Conservation (phyloP, 768 basidiomycete species). For the Boletus barrowsii region DNA sequence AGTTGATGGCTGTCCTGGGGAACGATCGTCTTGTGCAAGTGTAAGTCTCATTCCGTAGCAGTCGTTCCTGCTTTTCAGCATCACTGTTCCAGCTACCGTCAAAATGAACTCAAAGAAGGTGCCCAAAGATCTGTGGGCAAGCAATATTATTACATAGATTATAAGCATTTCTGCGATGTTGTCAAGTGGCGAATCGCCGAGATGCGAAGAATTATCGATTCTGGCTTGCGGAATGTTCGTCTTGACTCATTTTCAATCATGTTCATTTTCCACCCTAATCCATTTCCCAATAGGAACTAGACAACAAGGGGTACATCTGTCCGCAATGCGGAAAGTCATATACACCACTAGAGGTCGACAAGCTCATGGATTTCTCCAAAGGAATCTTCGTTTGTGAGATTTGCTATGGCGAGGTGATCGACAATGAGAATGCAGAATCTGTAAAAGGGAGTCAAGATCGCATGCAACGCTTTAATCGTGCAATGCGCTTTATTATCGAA, state of each 20-base stretch:
- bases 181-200: conserved; percentile 96
- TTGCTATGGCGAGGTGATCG: conserved; percentile 81
- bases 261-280: neutral
- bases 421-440: conserved; percentile 89
- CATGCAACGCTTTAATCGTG: conserved; percentile 92
- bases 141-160: conserved; percentile 96
- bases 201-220: conserved; percentile 85
- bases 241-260: neutral
- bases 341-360: conserved; percentile 80
- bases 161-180: conserved; percentile 93
- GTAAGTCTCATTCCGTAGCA: conserved; percentile 41
- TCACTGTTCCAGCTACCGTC: conserved; percentile 60
- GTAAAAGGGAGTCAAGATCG: conserved; percentile 85
- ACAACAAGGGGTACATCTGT: conserved; percentile 97
- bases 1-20: conserved; percentile 78
- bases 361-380: conserved; percentile 67
- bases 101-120: conserved; percentile 89
- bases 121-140: conserved; percentile 83
- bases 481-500: conserved; percentile 85
- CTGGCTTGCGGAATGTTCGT: conserved; percentile 81
- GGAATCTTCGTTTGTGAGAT: conserved; percentile 81
- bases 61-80: conserved; percentile 2
- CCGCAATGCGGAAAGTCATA: conserved; percentile 83
- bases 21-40: conserved; percentile 76
- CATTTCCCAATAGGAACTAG: conserved; percentile 66